Percentiles rank a stretch among this genome's conserved stretches.
Conservation (phyloP, 1,139 yeast genomes). For the Lodderomyces jiufengensis region DNA sequence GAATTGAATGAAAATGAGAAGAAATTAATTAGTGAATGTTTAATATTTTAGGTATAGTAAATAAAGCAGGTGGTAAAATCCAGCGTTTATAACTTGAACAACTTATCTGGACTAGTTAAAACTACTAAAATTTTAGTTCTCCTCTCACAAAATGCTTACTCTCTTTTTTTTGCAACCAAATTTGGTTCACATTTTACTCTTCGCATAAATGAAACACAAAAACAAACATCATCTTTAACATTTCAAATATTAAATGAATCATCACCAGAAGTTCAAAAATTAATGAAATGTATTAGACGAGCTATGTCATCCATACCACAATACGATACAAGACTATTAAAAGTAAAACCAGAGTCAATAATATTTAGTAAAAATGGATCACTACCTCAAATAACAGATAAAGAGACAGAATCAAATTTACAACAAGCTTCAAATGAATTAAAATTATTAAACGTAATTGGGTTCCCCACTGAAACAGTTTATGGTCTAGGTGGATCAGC, state of each 20-base stretch:
- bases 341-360: conserved; percentile 28
- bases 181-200: no score
- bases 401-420: conserved; percentile 47
- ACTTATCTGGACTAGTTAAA: no score
- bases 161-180: no score
- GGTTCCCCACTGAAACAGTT: conserved; percentile 96
- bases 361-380: conserved; percentile 20
- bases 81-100: no score
- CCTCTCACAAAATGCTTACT: no score
- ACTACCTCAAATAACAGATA: conserved; percentile 47
- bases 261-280: background rate
- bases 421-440: conserved; percentile 54
- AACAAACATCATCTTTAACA: background rate
- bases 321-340: conserved; percentile 27
- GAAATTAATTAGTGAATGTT: conserved; percentile 47
- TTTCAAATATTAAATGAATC: no score
- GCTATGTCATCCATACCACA: conserved; percentile 5
- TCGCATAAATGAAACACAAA: background rate
- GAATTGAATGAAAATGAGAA: conserved; percentile 55
- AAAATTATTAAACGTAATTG: conserved; percentile 60
- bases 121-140: no score
- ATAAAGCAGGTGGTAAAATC: no score
- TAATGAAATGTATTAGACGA: conserved; percentile 6
- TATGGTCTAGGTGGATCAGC: conserved; percentile 94
- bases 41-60: conserved; percentile 20